Evolutionary conservation across 78 protist genomes (phyloP).

Genomic region (Dictyostelium intermedium): DNA sequence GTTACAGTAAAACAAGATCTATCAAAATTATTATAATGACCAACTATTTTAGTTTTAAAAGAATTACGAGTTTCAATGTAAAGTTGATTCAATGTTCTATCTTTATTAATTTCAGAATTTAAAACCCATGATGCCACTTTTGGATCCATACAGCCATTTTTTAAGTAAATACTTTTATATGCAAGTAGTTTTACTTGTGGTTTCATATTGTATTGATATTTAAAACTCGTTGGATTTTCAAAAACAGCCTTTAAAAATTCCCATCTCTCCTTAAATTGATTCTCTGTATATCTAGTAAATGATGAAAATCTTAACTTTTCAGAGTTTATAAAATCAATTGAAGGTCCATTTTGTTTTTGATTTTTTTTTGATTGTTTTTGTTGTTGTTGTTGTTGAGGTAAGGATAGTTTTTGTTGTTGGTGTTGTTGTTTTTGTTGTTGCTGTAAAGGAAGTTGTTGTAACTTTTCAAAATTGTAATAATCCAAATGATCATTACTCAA

Average conservation of each 20-base stretch:
- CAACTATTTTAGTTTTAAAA: background rate
- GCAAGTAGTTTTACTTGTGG: slow-evolving; percentile 39
- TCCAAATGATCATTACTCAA: background rate
- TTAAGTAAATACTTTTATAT: background rate
- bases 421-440: background rate
- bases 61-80: background rate
- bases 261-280: background rate
- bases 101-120: slow-evolving; percentile 28
- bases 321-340: background rate
- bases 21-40: slow-evolving; percentile 2
- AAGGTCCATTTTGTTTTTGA: background rate
- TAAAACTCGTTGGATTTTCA: slow-evolving; percentile 33
- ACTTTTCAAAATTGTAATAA: background rate
- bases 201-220: slow-evolving; percentile 32
- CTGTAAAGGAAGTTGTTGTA: background rate
- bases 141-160: slow-evolving; percentile 39
- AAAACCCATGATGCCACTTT: slow-evolving; percentile 47
- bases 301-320: background rate
- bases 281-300: background rate
- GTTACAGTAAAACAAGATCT: slow-evolving; percentile 5
- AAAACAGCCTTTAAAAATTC: background rate
- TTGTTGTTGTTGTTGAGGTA: background rate
- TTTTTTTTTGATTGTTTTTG: background rate
- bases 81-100: slow-evolving; percentile 14
- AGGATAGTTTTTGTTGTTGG: background rate